Conservation (phyloP, 441 rosid genomes). For the Populus tomentosa region DNA sequence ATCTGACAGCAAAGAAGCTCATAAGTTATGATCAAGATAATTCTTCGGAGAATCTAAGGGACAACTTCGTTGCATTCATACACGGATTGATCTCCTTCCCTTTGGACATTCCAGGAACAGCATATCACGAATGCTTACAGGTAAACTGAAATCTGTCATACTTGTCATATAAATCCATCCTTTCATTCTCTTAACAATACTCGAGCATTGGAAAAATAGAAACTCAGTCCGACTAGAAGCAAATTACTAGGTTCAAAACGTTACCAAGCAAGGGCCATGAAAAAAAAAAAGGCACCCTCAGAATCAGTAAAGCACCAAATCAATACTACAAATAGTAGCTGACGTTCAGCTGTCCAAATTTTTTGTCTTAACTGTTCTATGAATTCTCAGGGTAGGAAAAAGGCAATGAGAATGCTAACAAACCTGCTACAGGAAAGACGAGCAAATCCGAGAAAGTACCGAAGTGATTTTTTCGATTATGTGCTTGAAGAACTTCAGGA, state of each 20-base stretch:
- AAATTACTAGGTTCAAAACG: background rate
- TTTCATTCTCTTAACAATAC: background rate
- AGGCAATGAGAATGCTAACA: conserved; percentile 77
- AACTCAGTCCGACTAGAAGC: background rate
- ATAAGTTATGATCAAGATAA: conserved; percentile 80
- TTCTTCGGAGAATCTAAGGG: conserved; percentile 77
- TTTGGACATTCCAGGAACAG: conserved; percentile 85
- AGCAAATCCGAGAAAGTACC: conserved; percentile 41
- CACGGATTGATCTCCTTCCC: conserved; percentile 94
- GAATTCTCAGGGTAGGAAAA: conserved; percentile 71
- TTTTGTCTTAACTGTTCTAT: conserved; percentile 6
- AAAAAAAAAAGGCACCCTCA: background rate
- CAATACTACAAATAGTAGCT: background rate
- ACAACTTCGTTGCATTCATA: conserved; percentile 80
- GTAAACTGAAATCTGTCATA: conserved; percentile 29
- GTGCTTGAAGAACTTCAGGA: conserved; percentile 76
- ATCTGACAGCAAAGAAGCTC: conserved; percentile 88
- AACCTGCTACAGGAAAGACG: conserved; percentile 67
- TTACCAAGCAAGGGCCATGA: background rate
- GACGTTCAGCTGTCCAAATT: background rate
- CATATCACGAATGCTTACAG: conserved; percentile 88
- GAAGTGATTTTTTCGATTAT: conserved; percentile 72
- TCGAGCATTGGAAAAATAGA: background rate
- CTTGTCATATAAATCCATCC: background rate
- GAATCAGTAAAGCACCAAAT: background rate